Percentiles rank a stretch among this genome's conserved stretches.
Conservation (phyloP, 768 basidiomycete species). For the Kwoniella dendrophila region DNA sequence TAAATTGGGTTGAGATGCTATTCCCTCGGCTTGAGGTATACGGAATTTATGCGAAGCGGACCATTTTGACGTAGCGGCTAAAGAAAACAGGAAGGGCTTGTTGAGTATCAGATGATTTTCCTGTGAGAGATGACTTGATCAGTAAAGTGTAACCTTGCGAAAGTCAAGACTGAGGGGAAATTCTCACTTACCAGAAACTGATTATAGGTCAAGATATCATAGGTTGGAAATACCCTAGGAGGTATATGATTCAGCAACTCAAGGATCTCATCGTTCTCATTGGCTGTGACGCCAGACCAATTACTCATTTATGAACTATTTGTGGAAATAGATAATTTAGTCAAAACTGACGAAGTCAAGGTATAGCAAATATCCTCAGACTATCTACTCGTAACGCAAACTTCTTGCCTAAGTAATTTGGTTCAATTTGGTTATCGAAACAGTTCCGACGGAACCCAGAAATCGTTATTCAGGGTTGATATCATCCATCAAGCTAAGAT, state of each 20-base stretch:
- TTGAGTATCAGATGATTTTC: slow-evolving; percentile 42
- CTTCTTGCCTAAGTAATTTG: no score
- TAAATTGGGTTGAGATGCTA: slow-evolving; percentile 29
- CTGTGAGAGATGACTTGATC: slow-evolving; percentile 16
- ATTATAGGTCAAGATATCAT: slow-evolving; percentile 27
- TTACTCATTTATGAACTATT: slow-evolving; percentile 8
- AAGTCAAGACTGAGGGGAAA: background rate
- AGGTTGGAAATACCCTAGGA: slow-evolving; percentile 29
- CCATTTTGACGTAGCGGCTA: slow-evolving; percentile 29
- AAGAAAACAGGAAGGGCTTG: slow-evolving; percentile 37
- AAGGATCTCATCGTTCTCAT: slow-evolving; percentile 1
- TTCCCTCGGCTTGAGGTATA: background rate
- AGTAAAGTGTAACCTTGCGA: background rate
- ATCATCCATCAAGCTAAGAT: no score
- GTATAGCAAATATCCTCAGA: background rate
- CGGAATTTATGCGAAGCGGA: slow-evolving; percentile 16
- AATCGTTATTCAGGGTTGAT: no score
- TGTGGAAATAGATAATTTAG: background rate
- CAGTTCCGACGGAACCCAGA: no score
- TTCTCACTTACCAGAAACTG: slow-evolving; percentile 28
- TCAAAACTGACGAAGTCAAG: background rate
- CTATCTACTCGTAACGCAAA: no score
- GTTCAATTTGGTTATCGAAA: no score
- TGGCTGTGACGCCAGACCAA: slow-evolving; percentile 6
- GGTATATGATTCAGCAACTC: slow-evolving; percentile 1